Evolutionary conservation across 2,329 filamentous ascomycete species (phyloP), one percentile per base, ranked within the genome.

Genomic region (Colletotrichum theobromicola): DNA sequence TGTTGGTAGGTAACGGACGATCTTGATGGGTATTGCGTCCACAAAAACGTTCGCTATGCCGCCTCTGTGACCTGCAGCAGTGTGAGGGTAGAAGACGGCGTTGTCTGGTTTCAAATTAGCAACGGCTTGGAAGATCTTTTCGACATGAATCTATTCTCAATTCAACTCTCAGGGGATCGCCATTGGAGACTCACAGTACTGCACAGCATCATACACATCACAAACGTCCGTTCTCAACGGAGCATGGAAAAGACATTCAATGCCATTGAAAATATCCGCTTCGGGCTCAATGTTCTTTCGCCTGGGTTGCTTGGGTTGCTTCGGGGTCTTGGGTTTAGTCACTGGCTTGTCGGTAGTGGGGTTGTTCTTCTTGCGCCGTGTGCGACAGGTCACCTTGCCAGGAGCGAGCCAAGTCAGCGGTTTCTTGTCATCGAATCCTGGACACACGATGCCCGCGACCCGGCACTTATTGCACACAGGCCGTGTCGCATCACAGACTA

Each of bases 351-450:
- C 42, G 26, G 12, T 9, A 10, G 8, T 18, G 24, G 30, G 3
- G 15, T 28, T 30, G 21, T n/a, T 58, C 8, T 30, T 34, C 28
- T 74, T 73, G 28, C 76, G 77, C 13, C 77, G 74, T 15, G 77
- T 79, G 42, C 83, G 78, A 16, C 80, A 80, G 35, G 80, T 81
- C 8, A 85, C 80, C 64, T 77, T 82, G 6, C 84, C 84, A 2
- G 83, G 83, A n/a, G 82, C 79, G 7, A 86, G 78, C 84, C 84
- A 86, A 24, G 79, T 83, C n/a, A 82, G 74, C 16, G 84, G 84
- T 75, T 84, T 81, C 67, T 77, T 80, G 67, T 85, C 81, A 28
- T 80, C 79, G 76, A 85, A 86, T 4, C 85, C 84, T 4, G 84
- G 84, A 64, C 85, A 87, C 5, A 81, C 78, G 10, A 83, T 81